phyloP scores from a whole-genome alignment of 441 rosid species.

The Gossypium lobatum region DNA sequence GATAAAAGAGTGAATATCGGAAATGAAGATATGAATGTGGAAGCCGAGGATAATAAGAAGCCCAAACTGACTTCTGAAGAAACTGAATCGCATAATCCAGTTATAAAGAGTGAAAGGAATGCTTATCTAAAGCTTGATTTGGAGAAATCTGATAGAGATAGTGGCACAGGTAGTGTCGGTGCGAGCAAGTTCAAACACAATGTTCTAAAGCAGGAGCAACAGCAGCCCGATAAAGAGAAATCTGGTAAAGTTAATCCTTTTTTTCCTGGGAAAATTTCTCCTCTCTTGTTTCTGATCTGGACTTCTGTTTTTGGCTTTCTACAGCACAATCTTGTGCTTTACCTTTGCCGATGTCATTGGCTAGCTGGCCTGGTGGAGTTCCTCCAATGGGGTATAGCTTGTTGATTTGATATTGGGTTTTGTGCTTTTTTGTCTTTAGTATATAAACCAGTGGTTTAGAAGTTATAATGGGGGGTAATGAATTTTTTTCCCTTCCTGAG shows the following conservation, averaged over 20 bases:
- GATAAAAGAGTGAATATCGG: constrained; percentile 29
- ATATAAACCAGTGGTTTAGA: constrained; percentile 18
- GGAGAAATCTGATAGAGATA: constrained; percentile 63
- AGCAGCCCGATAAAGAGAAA: constrained; percentile 42
- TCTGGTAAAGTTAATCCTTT: constrained; percentile 23
- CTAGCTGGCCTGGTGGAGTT: constrained; percentile 92
- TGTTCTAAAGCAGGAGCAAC: constrained; percentile 49
- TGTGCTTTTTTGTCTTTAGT: neutral
- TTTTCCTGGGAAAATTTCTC: neutral
- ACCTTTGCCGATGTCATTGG: constrained; percentile 68
- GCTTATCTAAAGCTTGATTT: constrained; percentile 69
- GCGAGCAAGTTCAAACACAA: constrained; percentile 35
- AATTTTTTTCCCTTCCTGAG: neutral
- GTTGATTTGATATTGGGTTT: neutral
- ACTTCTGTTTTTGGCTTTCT: neutral
- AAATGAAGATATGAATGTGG: constrained; percentile 34
- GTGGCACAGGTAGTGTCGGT: constrained; percentile 23
- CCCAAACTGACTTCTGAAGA: constrained; percentile 33
- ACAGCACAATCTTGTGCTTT: constrained; percentile 65
- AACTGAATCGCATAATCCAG: constrained; percentile 43
- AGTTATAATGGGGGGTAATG: neutral
- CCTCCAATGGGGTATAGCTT: constrained; percentile 85
- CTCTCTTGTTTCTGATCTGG: constrained; percentile 11
- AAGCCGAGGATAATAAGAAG: constrained; percentile 40
- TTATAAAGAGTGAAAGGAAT: constrained; percentile 38